phyloP scores from a whole-genome alignment of 768 basidiomycete genomes.

The Mycena vulgaris region DNA sequence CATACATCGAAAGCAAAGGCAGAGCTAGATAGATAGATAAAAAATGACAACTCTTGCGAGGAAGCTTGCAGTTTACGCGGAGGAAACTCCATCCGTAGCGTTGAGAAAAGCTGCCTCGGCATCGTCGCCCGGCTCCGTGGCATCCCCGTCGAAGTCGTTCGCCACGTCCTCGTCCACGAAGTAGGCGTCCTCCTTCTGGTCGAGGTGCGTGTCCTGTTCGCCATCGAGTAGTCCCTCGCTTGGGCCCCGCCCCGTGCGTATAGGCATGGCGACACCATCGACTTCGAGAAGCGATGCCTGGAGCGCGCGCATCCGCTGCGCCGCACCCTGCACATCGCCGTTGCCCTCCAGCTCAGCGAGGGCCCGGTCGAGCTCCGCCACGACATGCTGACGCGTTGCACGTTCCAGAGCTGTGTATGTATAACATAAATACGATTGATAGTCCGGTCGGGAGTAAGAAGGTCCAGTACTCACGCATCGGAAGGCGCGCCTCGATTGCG shows the following conservation, averaged over 20 bases:
- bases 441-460: neutral
- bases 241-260: neutral
- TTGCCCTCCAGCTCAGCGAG: slow-evolving; percentile 11
- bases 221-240: neutral
- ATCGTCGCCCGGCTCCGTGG: neutral
- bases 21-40: neutral
- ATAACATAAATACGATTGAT: neutral
- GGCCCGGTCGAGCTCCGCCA: slow-evolving; percentile 1
- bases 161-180: neutral
- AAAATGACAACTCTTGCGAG: neutral
- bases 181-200: neutral
- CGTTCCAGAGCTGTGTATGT: neutral
- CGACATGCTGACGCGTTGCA: slow-evolving; percentile 14
- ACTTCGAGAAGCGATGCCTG: slow-evolving; percentile 16
- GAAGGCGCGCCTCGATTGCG: slow-evolving; percentile 13
- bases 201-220: neutral
- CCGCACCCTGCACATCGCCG: slow-evolving; percentile 11
- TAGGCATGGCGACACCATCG: neutral
- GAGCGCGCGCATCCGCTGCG: slow-evolving; percentile 15
- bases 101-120: neutral
- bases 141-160: neutral
- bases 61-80: neutral
- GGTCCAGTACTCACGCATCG: slow-evolving; percentile 13
- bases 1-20: slow-evolving; percentile 15
- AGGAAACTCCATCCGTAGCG: neutral